Base-by-base conservation (phyloP, 1,284 basidiomycete genomes). In the Amylostereum chailletii region DNA sequence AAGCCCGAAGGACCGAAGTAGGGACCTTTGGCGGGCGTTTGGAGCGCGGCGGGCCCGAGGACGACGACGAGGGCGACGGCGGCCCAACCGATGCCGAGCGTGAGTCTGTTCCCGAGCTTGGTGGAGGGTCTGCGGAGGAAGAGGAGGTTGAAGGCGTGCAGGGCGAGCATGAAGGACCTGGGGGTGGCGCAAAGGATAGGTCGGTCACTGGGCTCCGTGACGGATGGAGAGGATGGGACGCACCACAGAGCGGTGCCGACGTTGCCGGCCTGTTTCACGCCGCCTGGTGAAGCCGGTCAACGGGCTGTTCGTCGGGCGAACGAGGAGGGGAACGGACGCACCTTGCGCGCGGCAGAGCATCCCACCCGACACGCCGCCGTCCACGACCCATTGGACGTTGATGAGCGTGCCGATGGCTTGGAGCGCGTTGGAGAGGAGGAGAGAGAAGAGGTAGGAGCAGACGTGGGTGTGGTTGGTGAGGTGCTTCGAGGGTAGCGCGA, bases 1-100 rank as follows among this genome's bases (percentile, higher is more conserved):
- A 59, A 65, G 2, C 72, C 72, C 0, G 70, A 66, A 5, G 71
- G 64, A 3, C 72, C 70, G 46, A 71, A 74, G 54, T 72, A 75
- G 0, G 68, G 62, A 1, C 72, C 71, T 26, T 53, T 56, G 2
- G 57, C 53, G 3, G 59, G 50, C 0, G 55, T 65, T 47, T 71
- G 59, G 33, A 74, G 62, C 2, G 58, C 65, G 3, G 60, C 41
- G 2, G 71, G 70, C 0, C 71, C 72, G 26, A 72, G 57, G 1
- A 59, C 34, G 3, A 72, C 65, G 11, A 71, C 53, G 27, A 69
- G 51, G 0, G 54, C 51, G 2, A 71, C 59, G 11, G 62, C 38
- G 4, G 56, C 41, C 72, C 72, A 75, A 1, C 70, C 71, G 2
- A 55, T 38, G 4, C 55, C 46, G 4, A 73, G 58, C 0, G 62